phyloP scores from a whole-genome alignment of 2,329 filamentous ascomycete genomes.

The Fonsecaea nubica region DNA sequence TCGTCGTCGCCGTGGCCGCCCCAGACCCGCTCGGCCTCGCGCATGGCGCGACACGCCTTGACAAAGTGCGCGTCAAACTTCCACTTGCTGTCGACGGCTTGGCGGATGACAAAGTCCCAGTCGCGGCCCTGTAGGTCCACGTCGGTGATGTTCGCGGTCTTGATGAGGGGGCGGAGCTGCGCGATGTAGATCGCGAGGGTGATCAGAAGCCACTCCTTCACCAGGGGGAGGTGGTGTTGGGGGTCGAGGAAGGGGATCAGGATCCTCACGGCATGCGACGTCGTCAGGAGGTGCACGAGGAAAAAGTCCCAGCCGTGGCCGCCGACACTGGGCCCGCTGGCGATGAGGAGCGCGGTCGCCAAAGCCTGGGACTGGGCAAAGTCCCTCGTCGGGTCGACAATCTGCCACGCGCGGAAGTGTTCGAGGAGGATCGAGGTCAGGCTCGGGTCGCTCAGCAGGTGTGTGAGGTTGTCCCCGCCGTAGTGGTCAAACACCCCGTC shows the following conservation, averaged over 20 bases:
- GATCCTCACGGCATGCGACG: conserved; percentile 86
- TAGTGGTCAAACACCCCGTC: conserved; percentile 67
- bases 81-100: conserved; percentile 72
- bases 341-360: conserved; percentile 55
- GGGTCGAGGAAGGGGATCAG: conserved; percentile 77
- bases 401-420: conserved; percentile 88
- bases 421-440: conserved; percentile 68
- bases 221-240: conserved; percentile 73
- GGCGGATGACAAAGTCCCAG: conserved; percentile 78
- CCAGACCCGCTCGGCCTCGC: conserved; percentile 62
- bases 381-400: conserved; percentile 72
- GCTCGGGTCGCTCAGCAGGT: conserved; percentile 73
- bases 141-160: conserved; percentile 60
- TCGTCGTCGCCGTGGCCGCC: conserved; percentile 45
- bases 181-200: conserved; percentile 78
- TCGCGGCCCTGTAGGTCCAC: conserved; percentile 68
- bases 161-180: conserved; percentile 74
- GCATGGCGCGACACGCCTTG: conserved; percentile 79
- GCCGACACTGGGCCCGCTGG: conserved; percentile 41
- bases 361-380: conserved; percentile 73
- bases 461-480: conserved; percentile 68
- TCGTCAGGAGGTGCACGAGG: conserved; percentile 79
- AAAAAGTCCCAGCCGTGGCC: conserved; percentile 77
- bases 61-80: conserved; percentile 81
- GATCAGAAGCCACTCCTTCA: conserved; percentile 90